A percentile compares a stretch with the other conserved stretches of the same genome.
phyloP scores from a whole-genome alignment of 768 basidiomycete genomes.

The Tephrocybe sp. region DNA sequence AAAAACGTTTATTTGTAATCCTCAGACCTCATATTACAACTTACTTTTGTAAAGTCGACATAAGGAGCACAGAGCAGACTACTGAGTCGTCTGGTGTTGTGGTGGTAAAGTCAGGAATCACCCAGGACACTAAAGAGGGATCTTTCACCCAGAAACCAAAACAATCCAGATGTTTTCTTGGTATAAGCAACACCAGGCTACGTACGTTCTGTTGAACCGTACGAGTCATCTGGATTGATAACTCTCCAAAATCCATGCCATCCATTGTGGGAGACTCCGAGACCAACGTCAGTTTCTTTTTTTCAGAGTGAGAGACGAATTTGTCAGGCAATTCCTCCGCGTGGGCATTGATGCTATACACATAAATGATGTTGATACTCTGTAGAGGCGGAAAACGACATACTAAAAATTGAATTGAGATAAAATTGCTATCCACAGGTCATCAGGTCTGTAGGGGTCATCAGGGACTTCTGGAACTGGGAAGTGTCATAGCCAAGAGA shows the following conservation, averaged over 20 bases:
- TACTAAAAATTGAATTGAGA: constrained; percentile 34
- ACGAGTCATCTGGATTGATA: constrained; percentile 27
- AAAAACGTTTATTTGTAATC: no score
- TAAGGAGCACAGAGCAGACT: no score
- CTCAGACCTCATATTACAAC: no score
- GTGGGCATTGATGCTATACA: constrained; percentile 20
- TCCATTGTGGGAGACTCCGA: constrained; percentile 13
- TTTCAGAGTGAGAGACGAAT: constrained; percentile 35
- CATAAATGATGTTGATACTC: background rate
- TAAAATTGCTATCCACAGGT: constrained; percentile 40
- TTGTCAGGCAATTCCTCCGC: constrained; percentile 29
- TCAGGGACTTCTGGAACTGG: background rate
- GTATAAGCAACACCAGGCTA: no score
- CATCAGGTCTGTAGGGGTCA: constrained; percentile 18
- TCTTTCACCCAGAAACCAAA: background rate
- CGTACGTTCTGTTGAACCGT: no score
- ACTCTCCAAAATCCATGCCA: constrained; percentile 29
- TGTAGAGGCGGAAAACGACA: background rate
- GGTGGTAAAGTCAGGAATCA: constrained; percentile 1
- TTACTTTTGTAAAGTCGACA: no score
- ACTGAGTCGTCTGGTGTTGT: background rate
- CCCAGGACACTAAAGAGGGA: background rate
- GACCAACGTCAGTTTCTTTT: constrained; percentile 27
- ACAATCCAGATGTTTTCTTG: no score
- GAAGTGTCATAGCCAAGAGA: background rate